Evolutionary conservation across 768 basidiomycete genomes (phyloP), one percentile per base, ranked within the genome.

Genomic region (Lactarius tabidus): DNA sequence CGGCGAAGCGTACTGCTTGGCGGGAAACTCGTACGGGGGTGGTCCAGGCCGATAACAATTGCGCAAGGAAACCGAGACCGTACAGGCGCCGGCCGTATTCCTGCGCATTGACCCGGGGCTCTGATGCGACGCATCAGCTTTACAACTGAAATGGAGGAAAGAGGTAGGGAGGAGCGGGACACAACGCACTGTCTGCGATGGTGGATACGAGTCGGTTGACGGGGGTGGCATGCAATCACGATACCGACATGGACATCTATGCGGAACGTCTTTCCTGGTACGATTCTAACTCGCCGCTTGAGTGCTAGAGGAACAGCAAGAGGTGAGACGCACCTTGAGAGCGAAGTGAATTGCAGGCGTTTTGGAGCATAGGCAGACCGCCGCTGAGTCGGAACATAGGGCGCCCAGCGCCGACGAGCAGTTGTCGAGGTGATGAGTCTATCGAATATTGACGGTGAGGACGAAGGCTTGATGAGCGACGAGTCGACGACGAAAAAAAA

Each of bases 261-360:
- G 73, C 95, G 84, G 77, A 95, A 97, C 89, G 98, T 91, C 84
- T 99, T 99, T 98, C 95, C 75, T 99, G 97, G 82, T 98, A 98
- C 23, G 93, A 93, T 8, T 18, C 95, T 59, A 99, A 84, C 76
- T 98, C 96, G 65, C 97, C 96, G 17, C 94, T 95, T 29, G 97
- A 98, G 76, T 96, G 86, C 97, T 99, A 35, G 35, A 57, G 14
- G n/a, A n/a, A n/a, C n/a, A n/a, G n/a, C n/a, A 45, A 54, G 59
- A 43, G 12, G 26, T 52, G 41, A 35, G 59, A 58, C 33, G 33
- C 33, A 91, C 97, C 85, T 99, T 99, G 67, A 99, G 79, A 17
- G 95, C 95, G 58, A 99, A 78, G 28, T 98, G 80, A 36, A 99
- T 83, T 18, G 93, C 87, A 77, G 98, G 96, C 1, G 93, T 97